phyloP scores from a whole-genome alignment of 2,329 filamentous ascomycete species.

The Onygena corvina region DNA sequence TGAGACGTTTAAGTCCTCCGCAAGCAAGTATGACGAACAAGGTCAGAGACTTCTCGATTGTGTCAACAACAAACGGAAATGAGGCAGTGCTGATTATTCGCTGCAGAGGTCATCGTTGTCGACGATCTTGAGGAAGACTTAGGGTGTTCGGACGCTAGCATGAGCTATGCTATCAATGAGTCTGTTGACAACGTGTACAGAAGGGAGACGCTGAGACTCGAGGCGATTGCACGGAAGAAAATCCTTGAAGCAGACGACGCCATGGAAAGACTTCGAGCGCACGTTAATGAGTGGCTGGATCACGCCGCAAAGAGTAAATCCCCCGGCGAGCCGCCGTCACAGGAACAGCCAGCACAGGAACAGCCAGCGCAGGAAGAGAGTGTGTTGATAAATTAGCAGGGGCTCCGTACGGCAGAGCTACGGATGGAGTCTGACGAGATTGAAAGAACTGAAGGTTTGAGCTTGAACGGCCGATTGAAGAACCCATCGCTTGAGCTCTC shows the following conservation, averaged over 20 bases:
- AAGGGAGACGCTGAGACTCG: slow-evolving; percentile 45
- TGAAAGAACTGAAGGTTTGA: too few species aligned
- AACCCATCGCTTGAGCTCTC: too few species aligned
- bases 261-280: slow-evolving; percentile 10
- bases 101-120: not conserved
- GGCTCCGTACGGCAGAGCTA: too few species aligned
- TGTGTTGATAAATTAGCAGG: slow-evolving; percentile 1
- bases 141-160: slow-evolving; percentile 12
- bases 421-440: too few species aligned
- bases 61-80: not conserved
- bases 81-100: not conserved
- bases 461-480: too few species aligned
- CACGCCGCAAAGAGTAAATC: not conserved
- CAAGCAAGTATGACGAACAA: slow-evolving; percentile 3
- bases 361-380: not conserved
- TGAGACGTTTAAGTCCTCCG: not conserved
- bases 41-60: not conserved
- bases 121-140: slow-evolving; percentile 1
- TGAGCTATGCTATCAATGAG: slow-evolving; percentile 19
- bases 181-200: slow-evolving; percentile 43
- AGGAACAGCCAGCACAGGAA: not conserved
- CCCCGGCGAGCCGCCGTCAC: not conserved
- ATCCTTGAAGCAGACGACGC: slow-evolving; percentile 36
- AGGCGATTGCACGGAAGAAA: slow-evolving; percentile 45
- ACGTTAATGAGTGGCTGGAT: not conserved